Evolutionary conservation across 257 asterid species (phyloP).

Genomic region (Solanum commersonii): DNA sequence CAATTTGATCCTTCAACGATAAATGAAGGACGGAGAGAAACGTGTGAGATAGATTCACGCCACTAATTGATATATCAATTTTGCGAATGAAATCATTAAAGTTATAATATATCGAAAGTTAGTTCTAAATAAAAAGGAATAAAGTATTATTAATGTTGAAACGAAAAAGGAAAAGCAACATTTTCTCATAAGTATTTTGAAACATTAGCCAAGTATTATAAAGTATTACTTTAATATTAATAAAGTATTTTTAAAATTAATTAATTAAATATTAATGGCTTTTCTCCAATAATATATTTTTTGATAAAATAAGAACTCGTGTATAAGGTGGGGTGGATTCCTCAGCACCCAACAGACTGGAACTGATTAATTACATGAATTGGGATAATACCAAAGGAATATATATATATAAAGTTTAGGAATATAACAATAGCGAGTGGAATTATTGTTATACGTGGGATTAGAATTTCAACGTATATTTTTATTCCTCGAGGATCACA

Average conservation of each 20-base stretch:
- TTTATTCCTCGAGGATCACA: constrained; percentile 11
- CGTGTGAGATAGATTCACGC: not conserved
- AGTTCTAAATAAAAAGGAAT: not conserved
- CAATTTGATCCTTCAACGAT: too few species aligned
- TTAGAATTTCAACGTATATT: constrained; percentile 12
- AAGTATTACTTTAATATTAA: too few species aligned
- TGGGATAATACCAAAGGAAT: constrained; percentile 5
- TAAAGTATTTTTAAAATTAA: too few species aligned
- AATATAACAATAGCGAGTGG: constrained; percentile 4
- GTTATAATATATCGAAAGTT: not conserved
- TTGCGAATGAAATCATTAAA: not conserved
- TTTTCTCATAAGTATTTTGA: too few species aligned
- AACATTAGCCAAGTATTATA: too few species aligned
- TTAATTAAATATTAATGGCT: not conserved
- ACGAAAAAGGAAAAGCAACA: too few species aligned
- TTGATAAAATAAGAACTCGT: not conserved
- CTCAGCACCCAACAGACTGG: constrained; percentile 17
- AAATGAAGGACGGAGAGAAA: not conserved
- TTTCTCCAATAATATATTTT: not conserved
- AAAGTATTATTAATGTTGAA: not conserved
- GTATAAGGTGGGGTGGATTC: constrained; percentile 11
- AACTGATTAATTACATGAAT: constrained; percentile 5
- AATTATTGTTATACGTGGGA: constrained; percentile 6
- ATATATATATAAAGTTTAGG: not conserved
- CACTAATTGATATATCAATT: not conserved